Base-by-base conservation (phyloP, 164 flowering plant genomes). In the Taxillus chinensis region DNA sequence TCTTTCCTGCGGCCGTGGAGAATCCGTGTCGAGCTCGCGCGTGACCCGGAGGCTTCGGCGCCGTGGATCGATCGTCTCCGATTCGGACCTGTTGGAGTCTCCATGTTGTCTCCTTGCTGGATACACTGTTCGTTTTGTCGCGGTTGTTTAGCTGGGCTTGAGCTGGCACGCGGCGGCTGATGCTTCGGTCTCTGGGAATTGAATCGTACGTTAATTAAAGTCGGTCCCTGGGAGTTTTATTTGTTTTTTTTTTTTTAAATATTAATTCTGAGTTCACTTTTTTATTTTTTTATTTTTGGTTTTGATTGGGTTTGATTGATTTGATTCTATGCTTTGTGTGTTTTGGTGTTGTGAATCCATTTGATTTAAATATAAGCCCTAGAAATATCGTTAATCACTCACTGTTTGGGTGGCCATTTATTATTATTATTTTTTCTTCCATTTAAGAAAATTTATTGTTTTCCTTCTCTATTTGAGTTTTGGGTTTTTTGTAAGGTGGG, bases 1-100 rank as follows among this genome's bases (percentile, higher is more conserved):
- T 65, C 65, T 17, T n/a, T 45, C 2, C 45, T 11, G 48, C n/a
- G 3, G 73, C 76, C 74, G 78, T 68, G 53, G 16, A 52, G 66
- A 41, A 64, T 68, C 67, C 62, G 12, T 53, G 45, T 39, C 59
- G 39, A 37, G 42, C 62, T 17, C 38, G 8, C 10, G 37, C 7
- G 17, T 27, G 63, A 49, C 65, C 27, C 27, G 27, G 27, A 27
- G 27, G 27, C 27, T 27, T 27, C 27, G 27, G 27, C 27, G 27
- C 2, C 27, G 27, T 27, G 27, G 27, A 27, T 27, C 13, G 51
- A 11, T 48, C 51, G 13, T 11, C 51, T 48, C 51, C 51, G 10
- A 48, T 48, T 48, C 12, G 9, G 4, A 3, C 51, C 4, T 11
- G 13, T 0, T 11, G 3, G 51, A 7, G 4, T 14, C 51, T 7